Evolutionary conservation across 1,284 basidiomycete species (phyloP).

Genomic region (Marasmius tenuissimus): DNA sequence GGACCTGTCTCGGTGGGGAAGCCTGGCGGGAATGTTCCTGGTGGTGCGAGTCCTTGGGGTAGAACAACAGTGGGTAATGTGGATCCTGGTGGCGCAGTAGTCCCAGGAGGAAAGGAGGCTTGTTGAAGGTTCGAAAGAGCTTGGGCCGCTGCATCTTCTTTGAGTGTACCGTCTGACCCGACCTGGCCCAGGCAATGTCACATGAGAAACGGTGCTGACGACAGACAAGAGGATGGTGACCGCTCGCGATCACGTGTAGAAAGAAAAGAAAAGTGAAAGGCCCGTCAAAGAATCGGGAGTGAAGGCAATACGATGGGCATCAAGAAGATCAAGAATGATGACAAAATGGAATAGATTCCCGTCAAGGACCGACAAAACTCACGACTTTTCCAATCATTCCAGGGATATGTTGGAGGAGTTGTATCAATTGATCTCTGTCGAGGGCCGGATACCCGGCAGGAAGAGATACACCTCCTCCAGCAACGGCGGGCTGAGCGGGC

Average conservation of each 20-base stretch:
- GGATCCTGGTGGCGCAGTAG: conserved; percentile 25
- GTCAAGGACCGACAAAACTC: not conserved
- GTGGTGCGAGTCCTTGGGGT: conserved; percentile 17
- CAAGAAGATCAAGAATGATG: conserved; percentile 6
- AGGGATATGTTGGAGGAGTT: conserved; percentile 48
- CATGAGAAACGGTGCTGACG: conserved; percentile 20
- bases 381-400: conserved; percentile 44
- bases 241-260: conserved; percentile 25
- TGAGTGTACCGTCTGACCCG: conserved; percentile 42
- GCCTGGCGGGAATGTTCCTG: conserved; percentile 24
- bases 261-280: not conserved
- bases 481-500: not conserved
- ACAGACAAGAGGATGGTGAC: conserved; percentile 19
- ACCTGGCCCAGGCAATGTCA: conserved; percentile 27
- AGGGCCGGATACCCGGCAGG: conserved; percentile 19
- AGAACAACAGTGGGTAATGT: conserved; percentile 11
- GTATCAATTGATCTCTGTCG: conserved; percentile 51
- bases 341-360: conserved; percentile 18
- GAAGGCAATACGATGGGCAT: conserved; percentile 9
- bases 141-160: conserved; percentile 68
- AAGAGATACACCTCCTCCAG: not conserved
- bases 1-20: conserved; percentile 61
- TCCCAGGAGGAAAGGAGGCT: conserved; percentile 27
- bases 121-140: conserved; percentile 62
- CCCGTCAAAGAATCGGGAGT: not conserved